Percentiles rank a stretch among this genome's conserved stretches.
phyloP scores from a whole-genome alignment of 1,284 basidiomycete species.

The Bondarzewia mesenterica region DNA sequence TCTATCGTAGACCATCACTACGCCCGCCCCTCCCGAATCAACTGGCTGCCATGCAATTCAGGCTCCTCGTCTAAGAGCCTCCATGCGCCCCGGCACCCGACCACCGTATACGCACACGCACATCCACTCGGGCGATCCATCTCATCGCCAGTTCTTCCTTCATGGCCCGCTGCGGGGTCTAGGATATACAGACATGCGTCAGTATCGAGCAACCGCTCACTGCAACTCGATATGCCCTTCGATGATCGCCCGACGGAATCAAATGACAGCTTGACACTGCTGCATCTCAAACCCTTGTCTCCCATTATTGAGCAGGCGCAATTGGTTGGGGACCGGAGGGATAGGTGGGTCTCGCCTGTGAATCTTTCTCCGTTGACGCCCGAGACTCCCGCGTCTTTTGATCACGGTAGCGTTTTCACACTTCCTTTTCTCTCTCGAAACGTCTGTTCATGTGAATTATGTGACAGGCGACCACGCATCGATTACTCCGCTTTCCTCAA shows the following conservation, averaged over 20 bases:
- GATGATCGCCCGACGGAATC: not conserved
- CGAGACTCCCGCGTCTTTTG: conserved; percentile 21
- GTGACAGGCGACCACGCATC: conserved; percentile 9
- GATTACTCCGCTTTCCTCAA: conserved; percentile 39
- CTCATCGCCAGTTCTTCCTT: conserved; percentile 6
- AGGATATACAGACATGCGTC: conserved; percentile 11
- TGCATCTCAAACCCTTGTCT: conserved; percentile 16
- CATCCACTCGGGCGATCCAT: conserved; percentile 9
- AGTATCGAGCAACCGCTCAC: conserved; percentile 11
- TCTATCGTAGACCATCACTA: conserved; percentile 4
- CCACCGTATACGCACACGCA: conserved; percentile 4
- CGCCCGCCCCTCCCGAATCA: conserved; percentile 12
- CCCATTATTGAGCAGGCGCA: conserved; percentile 19
- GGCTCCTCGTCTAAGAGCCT: not conserved
- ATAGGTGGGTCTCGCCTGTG: conserved; percentile 14
- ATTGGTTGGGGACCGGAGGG: not conserved
- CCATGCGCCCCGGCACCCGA: conserved; percentile 5
- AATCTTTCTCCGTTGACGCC: conserved; percentile 20
- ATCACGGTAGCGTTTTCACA: not conserved
- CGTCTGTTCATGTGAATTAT: not conserved
- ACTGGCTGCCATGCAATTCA: conserved; percentile 9
- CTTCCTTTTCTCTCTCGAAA: conserved; percentile 1
- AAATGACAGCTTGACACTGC: conserved; percentile 1
- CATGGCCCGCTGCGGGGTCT: conserved; percentile 1
- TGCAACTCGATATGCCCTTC: conserved; percentile 10